Evolutionary conservation across 2,329 filamentous ascomycete genomes (phyloP), one percentile per base, ranked within the genome.

Genomic region (Cordyceps cicadae): DNA sequence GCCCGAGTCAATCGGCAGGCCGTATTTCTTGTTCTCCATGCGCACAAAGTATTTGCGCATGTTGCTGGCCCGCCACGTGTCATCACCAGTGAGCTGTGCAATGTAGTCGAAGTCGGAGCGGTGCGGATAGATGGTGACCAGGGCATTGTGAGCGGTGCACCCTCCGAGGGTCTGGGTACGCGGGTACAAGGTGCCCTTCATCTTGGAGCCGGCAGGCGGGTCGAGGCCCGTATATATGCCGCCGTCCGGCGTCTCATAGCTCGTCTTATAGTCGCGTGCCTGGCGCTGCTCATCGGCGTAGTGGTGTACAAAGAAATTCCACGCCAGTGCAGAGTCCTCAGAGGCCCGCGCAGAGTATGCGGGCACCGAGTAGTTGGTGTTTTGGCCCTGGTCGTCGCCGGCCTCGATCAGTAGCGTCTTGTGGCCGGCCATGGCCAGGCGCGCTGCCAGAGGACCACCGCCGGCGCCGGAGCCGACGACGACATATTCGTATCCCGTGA

Each of bases 261-360:
- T 79, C 52, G 82, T 81, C 74, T 87, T 87, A 65, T 73, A 80
- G 68, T 87, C 83, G 56, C 76, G 74, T 24, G 78, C 75, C 64
- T 84, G 80, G 43, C 79, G 75, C 24, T 71, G 69, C 50, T 81
- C 72, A 63, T 86, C 77, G 9, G 76, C 74, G 66, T 86, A 87
- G 69, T 87, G 84, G 51, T 78, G 77, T n/a, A 86, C 81, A 64
- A 81, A 87, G 71, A 82, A 87, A 69, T 85, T 81, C 85, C 85
- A 88, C 51, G 77, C 73, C 65, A 85, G 76, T 19, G 77, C 75
- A 26, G 75, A 75, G 62, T 86, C 80, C 66, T 86, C 81, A 12
- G 81, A 83, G 2, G 80, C 77, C 21, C 77, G 75, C 53, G 77
- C 77, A 24, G 79, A 77, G 66, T 82, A 77, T 2, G 81, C 78